A percentile compares a stretch with the other conserved stretches of the same genome.
Conservation (phyloP, 345 rosid species). For the Euphorbia lathyris region DNA sequence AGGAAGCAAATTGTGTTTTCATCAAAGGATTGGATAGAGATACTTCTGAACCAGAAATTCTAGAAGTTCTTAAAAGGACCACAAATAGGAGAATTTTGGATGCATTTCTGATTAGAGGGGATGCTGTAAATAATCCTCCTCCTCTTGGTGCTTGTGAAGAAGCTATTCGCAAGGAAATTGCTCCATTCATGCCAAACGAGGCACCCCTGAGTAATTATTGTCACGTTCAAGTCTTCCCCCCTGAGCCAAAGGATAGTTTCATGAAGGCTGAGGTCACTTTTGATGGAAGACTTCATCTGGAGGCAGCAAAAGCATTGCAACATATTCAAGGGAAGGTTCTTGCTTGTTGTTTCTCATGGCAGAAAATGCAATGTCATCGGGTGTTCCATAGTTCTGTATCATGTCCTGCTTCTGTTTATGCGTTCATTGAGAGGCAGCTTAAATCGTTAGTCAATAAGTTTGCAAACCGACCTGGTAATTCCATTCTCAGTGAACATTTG, state of each 20-base stretch:
- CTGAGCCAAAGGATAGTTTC: slow-evolving; percentile 41
- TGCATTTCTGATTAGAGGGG: slow-evolving; percentile 53
- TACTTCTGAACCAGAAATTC: slow-evolving; percentile 60
- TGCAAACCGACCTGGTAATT: slow-evolving; percentile 44
- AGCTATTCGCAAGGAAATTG: slow-evolving; percentile 31
- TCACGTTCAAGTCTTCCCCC: slow-evolving; percentile 55
- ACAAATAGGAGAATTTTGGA: slow-evolving; percentile 54
- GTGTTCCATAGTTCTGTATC: slow-evolving; percentile 70
- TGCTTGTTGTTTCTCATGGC: slow-evolving; percentile 74
- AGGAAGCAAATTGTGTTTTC: slow-evolving; percentile 33
- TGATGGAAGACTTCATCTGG: slow-evolving; percentile 82
- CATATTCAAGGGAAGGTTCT: slow-evolving; percentile 62
- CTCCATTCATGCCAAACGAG: slow-evolving; percentile 44
- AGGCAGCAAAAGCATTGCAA: slow-evolving; percentile 92
- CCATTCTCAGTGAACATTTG: not conserved
- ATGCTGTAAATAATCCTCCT: slow-evolving; percentile 41
- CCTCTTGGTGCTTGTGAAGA: slow-evolving; percentile 51
- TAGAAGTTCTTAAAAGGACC: slow-evolving; percentile 41
- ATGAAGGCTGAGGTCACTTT: slow-evolving; percentile 59
- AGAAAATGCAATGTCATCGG: slow-evolving; percentile 70
- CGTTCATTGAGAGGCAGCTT: slow-evolving; percentile 57
- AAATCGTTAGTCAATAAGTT: slow-evolving; percentile 35
- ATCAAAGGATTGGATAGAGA: slow-evolving; percentile 56
- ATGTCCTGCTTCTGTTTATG: slow-evolving; percentile 61
- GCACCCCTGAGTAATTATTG: slow-evolving; percentile 45